These are phyloP conservation scores for Rostrohypoxylon terebratum DNA, from an alignment of 495 filamentous ascomycete genomes.

Conservation along the genomic window DNA sequence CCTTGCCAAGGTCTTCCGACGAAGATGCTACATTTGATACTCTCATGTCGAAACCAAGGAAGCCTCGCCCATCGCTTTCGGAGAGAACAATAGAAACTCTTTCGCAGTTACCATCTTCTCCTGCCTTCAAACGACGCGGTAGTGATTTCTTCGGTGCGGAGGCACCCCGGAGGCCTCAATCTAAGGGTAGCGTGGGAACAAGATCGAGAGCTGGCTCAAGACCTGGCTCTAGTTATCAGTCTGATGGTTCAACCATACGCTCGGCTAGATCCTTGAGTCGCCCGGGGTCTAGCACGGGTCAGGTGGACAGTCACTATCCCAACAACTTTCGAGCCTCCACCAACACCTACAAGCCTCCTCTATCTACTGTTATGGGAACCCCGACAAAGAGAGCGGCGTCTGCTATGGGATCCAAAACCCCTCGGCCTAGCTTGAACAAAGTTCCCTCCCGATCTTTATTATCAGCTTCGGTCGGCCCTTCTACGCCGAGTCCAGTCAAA, in stretches of 20 bases:
- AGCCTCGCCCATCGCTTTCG: constrained; percentile 54
- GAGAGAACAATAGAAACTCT: constrained; percentile 64
- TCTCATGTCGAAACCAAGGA: constrained; percentile 34
- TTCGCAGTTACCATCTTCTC: constrained; percentile 60
- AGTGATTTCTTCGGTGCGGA: constrained; percentile 55
- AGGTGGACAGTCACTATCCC: constrained; percentile 45
- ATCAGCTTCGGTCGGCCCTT: constrained; percentile 36
- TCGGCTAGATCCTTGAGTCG: constrained; percentile 51
- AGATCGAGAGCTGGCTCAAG: constrained; percentile 56
- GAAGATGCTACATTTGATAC: constrained; percentile 45
- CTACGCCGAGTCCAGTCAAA: constrained; percentile 61
- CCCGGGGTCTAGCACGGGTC: constrained; percentile 56
- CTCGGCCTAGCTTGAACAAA: constrained; percentile 36
- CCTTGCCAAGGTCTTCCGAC: constrained; percentile 37
- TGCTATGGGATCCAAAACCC: constrained; percentile 45
- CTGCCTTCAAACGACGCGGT: constrained; percentile 53
- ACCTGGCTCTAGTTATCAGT: constrained; percentile 60
- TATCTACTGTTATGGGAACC: constrained; percentile 54
- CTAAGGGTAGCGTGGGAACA: constrained; percentile 54
- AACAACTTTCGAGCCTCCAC: constrained; percentile 52
- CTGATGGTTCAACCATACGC: constrained; percentile 51
- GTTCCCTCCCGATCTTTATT: constrained; percentile 44
- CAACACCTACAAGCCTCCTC: constrained; percentile 50
- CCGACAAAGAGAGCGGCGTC: constrained; percentile 42
- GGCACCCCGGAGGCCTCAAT: constrained; percentile 43